These are phyloP conservation scores for Saccharomycopsis lassenensis DNA, from an alignment of 805 yeast species.

Conservation along the genomic window DNA sequence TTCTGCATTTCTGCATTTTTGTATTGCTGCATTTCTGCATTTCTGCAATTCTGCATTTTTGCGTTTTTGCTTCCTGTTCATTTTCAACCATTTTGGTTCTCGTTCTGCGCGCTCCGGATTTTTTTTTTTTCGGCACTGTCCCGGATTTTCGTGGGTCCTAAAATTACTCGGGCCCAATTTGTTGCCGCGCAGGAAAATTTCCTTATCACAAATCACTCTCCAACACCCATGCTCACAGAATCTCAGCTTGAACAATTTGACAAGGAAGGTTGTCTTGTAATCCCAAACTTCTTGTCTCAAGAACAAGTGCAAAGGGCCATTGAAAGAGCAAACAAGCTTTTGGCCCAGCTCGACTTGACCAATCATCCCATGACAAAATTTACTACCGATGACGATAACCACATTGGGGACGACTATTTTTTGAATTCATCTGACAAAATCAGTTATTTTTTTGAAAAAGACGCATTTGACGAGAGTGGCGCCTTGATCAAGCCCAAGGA, in stretches of 20 bases:
- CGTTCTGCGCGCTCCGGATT: too few relatives aligned
- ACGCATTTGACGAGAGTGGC: slow-evolving; percentile 40
- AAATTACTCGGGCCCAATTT: too few relatives aligned
- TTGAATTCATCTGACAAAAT: slow-evolving; percentile 59
- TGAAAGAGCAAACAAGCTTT: slow-evolving; percentile 32
- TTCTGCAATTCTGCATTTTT: too few relatives aligned
- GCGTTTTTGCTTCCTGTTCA: too few relatives aligned
- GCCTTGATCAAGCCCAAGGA: slow-evolving; percentile 44
- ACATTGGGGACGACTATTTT: slow-evolving; percentile 67
- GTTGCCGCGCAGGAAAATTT: too few relatives aligned
- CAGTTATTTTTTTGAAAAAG: slow-evolving; percentile 59
- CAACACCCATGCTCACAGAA: slow-evolving; percentile 30
- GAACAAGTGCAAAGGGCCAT: slow-evolving; percentile 33
- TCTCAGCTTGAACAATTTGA: slow-evolving; percentile 42
- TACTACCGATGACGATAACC: slow-evolving; percentile 48
- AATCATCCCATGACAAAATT: slow-evolving; percentile 63
- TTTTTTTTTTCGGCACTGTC: too few relatives aligned
- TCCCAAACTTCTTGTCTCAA: slow-evolving; percentile 41
- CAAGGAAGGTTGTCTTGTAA: slow-evolving; percentile 49
- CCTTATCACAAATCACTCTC: too few relatives aligned
- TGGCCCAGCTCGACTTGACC: slow-evolving; percentile 37
- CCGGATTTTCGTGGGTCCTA: too few relatives aligned
- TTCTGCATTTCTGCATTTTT: too few relatives aligned
- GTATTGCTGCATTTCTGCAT: too few relatives aligned
- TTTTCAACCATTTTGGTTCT: too few relatives aligned